These are phyloP conservation scores for Gymnopus androsaceus DNA, from an alignment of 1,284 basidiomycete species.

Conservation along the genomic window DNA sequence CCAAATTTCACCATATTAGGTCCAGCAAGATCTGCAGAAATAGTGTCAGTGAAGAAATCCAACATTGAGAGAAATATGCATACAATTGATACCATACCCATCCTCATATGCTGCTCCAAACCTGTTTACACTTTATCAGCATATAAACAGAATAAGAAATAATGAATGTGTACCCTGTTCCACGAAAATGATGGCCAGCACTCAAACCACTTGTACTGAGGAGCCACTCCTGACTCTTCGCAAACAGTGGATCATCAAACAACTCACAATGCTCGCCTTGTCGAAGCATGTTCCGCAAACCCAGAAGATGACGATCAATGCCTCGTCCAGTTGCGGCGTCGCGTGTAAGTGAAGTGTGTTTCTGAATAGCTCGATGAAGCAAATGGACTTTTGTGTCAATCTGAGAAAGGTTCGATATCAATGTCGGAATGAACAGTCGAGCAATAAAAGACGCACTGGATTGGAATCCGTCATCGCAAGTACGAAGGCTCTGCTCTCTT, in stretches of 20 bases:
- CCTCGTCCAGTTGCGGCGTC: slow-evolving; percentile 84
- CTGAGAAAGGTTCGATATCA: slow-evolving; percentile 31
- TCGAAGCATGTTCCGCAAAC: slow-evolving; percentile 72
- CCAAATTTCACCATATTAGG: slow-evolving; percentile 89
- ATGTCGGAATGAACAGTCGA: not conserved
- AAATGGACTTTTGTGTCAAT: slow-evolving; percentile 48
- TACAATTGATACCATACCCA: slow-evolving; percentile 93
- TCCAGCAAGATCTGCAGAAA: slow-evolving; percentile 74
- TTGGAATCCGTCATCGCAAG: slow-evolving; percentile 67
- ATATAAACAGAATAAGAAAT: not conserved
- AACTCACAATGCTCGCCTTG: slow-evolving; percentile 44
- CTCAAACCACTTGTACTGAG: slow-evolving; percentile 91
- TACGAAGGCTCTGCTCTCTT: slow-evolving; percentile 80
- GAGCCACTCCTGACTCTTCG: slow-evolving; percentile 83
- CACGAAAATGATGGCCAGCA: slow-evolving; percentile 85
- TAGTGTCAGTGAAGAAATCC: slow-evolving; percentile 14
- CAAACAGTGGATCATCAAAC: slow-evolving; percentile 82
- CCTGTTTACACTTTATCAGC: slow-evolving; percentile 32
- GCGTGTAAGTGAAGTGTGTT: slow-evolving; percentile 78
- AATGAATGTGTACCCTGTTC: slow-evolving; percentile 74
- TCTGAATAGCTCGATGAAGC: slow-evolving; percentile 70
- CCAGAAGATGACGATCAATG: slow-evolving; percentile 91
- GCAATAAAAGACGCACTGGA: slow-evolving; percentile 40
- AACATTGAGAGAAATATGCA: slow-evolving; percentile 31
- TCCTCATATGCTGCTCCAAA: slow-evolving; percentile 81